Base-by-base conservation (phyloP, 495 filamentous ascomycete species). In the Parachaetomium inaequale region DNA sequence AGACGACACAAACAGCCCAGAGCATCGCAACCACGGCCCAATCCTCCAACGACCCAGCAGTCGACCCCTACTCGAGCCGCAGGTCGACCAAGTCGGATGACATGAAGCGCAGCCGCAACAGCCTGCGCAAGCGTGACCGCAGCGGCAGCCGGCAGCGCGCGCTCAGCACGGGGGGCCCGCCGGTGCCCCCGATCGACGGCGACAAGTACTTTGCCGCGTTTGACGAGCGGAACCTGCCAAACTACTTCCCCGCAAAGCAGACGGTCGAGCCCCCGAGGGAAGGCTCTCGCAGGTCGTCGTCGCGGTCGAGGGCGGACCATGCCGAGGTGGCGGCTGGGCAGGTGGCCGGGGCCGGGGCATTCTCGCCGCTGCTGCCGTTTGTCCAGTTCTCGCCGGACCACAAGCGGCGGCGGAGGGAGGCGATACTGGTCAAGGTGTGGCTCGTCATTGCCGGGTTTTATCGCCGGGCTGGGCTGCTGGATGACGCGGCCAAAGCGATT, bases 371-470 rank as follows among this genome's bases (percentile, higher is more conserved):
- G 32, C 66, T 82, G 49, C 81, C 81, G 19, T 69, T 71, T 7
- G 78, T 82, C 23, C 77, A 81, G 42, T 82, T 84, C 61, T 66
- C 82, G 2, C 75, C 75, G 42, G 74, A 77, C 0, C 79, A 84
- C 63, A 69, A 72, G 45, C 79, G 82, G 63, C 84, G 84, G 55
- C 84, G 84, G 61, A 79, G 86, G 25, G 80, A 81, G 36, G 80
- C 80, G 6, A 73, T 88, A 66, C 80, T 96, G 7, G 79, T 88
- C n/a, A 86, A 85, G 57, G 85, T 96, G 25, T 98, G 94, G 94
- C 81, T 96, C 14, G 87, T 92, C 62, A 92, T 96, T 51, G 87
- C 90, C 3, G 87, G 87, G 0, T 84, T 97, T 56, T 98, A 98
- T 68, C 85, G 92, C 26, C 84, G 91, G 49, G 91, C 93, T 12